phyloP scores from a whole-genome alignment of 257 asterid genomes.

The Solanum tarapatanum region DNA sequence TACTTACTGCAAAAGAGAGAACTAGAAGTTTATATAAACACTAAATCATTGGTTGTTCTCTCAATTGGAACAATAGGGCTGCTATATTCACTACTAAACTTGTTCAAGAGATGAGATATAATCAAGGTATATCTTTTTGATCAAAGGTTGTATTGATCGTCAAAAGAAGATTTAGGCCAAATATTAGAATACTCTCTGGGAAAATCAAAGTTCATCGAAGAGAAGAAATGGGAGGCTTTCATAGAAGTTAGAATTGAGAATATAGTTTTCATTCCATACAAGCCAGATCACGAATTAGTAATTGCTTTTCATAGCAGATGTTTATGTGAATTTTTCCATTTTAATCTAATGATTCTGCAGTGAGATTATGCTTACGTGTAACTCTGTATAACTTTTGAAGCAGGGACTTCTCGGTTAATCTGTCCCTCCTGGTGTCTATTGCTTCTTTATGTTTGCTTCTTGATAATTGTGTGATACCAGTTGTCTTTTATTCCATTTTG shows the following conservation, averaged over 20 bases:
- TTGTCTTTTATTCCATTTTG: background rate
- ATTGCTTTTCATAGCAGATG: background rate
- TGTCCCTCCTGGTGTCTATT: background rate
- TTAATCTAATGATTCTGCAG: background rate
- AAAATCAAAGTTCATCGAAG: background rate
- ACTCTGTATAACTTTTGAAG: background rate
- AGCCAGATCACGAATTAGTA: background rate
- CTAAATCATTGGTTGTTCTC: background rate
- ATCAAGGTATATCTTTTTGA: background rate
- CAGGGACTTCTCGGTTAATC: background rate
- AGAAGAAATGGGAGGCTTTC: background rate
- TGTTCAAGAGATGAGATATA: background rate
- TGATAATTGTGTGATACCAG: background rate
- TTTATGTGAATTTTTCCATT: background rate
- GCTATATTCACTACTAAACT: background rate
- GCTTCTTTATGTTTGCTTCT: background rate
- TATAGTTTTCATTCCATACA: background rate
- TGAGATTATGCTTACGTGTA: background rate
- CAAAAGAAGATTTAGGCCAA: background rate
- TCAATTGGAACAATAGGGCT: background rate
- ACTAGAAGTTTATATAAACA: background rate
- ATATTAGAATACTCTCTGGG: background rate
- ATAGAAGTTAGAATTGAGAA: background rate
- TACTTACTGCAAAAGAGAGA: background rate
- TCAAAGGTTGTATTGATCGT: background rate